Evolutionary conservation across 2,329 filamentous ascomycete species (phyloP).

Genomic region (Fusarium mundagurra): DNA sequence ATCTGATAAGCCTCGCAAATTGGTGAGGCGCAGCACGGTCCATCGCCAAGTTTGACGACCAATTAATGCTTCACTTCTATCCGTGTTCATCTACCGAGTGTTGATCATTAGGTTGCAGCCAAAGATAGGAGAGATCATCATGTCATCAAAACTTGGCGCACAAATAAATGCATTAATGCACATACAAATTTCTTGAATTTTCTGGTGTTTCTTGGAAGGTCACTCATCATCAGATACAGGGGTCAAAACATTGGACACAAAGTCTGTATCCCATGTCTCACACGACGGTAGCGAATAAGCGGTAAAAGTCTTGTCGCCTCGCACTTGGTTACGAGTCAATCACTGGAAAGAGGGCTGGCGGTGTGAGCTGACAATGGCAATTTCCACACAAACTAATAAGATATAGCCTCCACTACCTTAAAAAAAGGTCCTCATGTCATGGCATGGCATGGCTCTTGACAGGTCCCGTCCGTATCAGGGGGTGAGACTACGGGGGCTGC

Average conservation of each 20-base stretch:
- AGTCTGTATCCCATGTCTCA: background rate
- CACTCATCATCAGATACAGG: background rate
- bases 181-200: background rate
- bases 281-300: background rate
- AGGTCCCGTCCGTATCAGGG: slow-evolving; percentile 14
- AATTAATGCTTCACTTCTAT: background rate
- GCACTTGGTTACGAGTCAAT: background rate
- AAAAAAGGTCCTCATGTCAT: slow-evolving; percentile 1
- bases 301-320: background rate
- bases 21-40: slow-evolving; percentile 36
- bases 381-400: slow-evolving; percentile 11
- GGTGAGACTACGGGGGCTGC: slow-evolving; percentile 8
- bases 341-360: slow-evolving; percentile 1
- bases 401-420: slow-evolving; percentile 8
- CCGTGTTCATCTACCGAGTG: too few species aligned
- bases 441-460: slow-evolving; percentile 9
- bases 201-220: background rate
- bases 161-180: background rate
- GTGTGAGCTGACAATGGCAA: slow-evolving; percentile 8
- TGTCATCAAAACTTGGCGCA: background rate
- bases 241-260: background rate
- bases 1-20: slow-evolving; percentile 30
- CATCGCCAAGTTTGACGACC: background rate
- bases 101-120: too few species aligned
- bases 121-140: background rate